Conservation (phyloP, 108 stramenopile genomes). For the Aurantiochytrium sp. region DNA sequence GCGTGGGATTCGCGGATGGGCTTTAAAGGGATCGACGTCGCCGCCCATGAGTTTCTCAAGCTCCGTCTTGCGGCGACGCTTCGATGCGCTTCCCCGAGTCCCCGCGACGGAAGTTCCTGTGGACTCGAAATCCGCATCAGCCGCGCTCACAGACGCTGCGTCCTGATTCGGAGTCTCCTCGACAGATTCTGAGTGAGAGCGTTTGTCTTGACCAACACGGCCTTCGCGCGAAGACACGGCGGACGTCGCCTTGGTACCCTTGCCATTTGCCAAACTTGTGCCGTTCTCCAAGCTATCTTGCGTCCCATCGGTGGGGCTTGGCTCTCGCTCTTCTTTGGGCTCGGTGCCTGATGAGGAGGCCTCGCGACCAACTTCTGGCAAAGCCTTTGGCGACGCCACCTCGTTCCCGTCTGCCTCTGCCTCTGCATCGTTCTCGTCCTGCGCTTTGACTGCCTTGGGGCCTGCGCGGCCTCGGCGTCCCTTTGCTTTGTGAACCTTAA, state of each 20-base stretch:
- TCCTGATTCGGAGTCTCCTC: not conserved
- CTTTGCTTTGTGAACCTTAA: not conserved
- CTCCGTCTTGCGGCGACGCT: not conserved
- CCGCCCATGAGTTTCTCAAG: conserved; percentile 2
- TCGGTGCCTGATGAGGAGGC: too few species aligned
- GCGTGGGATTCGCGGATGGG: not conserved
- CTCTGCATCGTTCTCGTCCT: not conserved
- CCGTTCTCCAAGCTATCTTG: too few species aligned
- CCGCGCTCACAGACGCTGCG: not conserved
- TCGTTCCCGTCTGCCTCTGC: not conserved
- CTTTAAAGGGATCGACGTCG: not conserved
- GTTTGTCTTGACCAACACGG: not conserved
- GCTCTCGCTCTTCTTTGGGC: too few species aligned
- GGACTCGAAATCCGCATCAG: too few species aligned
- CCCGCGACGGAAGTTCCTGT: too few species aligned
- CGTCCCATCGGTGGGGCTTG: too few species aligned
- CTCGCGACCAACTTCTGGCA: too few species aligned
- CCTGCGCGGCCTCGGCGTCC: too few species aligned
- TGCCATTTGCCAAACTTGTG: too few species aligned
- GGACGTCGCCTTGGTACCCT: too few species aligned
- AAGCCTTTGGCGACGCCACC: too few species aligned
- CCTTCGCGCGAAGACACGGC: too few species aligned
- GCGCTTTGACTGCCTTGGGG: not conserved
- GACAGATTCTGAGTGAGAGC: not conserved
- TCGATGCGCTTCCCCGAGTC: not conserved